phyloP scores from a whole-genome alignment of 164 flowering plant genomes.

The Tetrastigma voinierianum region DNA sequence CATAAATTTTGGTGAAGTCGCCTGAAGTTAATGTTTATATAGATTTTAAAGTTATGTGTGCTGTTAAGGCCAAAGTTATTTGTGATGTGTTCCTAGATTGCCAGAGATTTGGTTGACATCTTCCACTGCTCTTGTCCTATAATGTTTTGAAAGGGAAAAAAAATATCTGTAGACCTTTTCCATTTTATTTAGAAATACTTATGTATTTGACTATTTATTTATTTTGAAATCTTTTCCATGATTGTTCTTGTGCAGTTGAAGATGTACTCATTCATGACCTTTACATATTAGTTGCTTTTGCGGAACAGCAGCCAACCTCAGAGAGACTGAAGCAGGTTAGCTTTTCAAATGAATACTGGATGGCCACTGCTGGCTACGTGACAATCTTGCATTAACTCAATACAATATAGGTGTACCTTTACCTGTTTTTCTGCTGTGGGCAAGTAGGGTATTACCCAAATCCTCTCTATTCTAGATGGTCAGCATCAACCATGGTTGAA shows the following conservation, averaged over 20 bases:
- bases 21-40: too few species aligned
- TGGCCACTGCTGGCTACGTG: background rate
- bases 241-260: conserved; percentile 50
- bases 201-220: background rate
- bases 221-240: background rate
- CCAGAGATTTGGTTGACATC: background rate
- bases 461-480: conserved; percentile 54
- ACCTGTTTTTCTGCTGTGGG: conserved; percentile 1
- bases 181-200: background rate
- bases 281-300: conserved; percentile 40
- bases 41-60: too few species aligned
- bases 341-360: background rate
- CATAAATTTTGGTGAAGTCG: too few species aligned
- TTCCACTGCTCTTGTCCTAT: background rate
- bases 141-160: background rate
- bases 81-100: too few species aligned
- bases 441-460: conserved; percentile 60
- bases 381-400: background rate
- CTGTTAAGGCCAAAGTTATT: too few species aligned
- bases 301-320: conserved; percentile 40
- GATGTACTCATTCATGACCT: conserved; percentile 75
- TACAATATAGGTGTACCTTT: background rate
- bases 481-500: conserved; percentile 62
- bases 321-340: conserved; percentile 62
- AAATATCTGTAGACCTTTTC: too few species aligned